Evolutionary conservation across 352 stramenopile genomes (phyloP), one percentile per base, ranked within the genome.

Genomic region (Pythium rishiriense): DNA sequence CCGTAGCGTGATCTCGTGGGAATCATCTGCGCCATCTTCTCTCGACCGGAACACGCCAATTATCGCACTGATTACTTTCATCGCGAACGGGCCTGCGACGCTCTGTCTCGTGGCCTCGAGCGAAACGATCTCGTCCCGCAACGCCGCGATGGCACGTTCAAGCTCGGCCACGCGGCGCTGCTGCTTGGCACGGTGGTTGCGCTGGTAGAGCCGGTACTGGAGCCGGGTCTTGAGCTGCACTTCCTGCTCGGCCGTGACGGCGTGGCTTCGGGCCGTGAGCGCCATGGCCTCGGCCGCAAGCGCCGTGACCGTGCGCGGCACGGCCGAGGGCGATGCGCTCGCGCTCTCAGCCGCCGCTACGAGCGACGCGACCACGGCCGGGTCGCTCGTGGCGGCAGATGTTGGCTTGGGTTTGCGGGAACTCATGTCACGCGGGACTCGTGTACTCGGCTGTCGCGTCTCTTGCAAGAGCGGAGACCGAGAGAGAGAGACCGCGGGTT

Each of bases 161-260:
- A 62, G 35, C 28, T 55, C n/a, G 12, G 61, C 31, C 12, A 11
- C 26, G 17, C 42, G 26, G 15, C 43, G 50, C 45, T 67, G 50
- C 29, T 46, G 42, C 60, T 60, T 55, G 29, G 60, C 60, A 22
- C 60, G 49, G 43, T 67, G 60, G 60, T 67, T 67, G 41, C 51
- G 60, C 43, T 67, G 60, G 51, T 67, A 67, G 4, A 67, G 50
- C 25, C 60, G 50, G 42, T 62, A 67, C 52, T 67, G 60, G 41
- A 67, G 28, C 29, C 60, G 50, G 41, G 60, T 62, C 50, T 61
- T 60, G 21, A 67, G 29, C 9, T 55, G 41, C 19, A 49, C 29
- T 22, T 51, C 22, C 21, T 67, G 12, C 6, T 39, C 24, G 8
- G 50, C 29, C 24, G 60, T 57, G 50, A 67, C 50, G 3, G 29